Base-by-base conservation (phyloP, 2,329 filamentous ascomycete species). In the Berkeleyomyces rouxiae region DNA sequence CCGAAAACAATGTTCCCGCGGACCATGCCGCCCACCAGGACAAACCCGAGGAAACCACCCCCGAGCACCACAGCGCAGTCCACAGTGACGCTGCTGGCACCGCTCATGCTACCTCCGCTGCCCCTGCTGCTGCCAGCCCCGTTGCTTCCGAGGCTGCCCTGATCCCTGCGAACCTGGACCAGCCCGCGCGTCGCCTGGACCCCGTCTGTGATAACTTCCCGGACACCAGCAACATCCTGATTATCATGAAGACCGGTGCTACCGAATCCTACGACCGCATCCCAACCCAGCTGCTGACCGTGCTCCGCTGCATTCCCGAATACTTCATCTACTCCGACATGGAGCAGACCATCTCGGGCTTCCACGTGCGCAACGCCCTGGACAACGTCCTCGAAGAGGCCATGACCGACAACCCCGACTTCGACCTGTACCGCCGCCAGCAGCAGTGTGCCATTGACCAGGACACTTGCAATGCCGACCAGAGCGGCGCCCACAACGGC, bases 241-340 rank as follows among this genome's bases (percentile, higher is more conserved):
- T 82, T 36, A 70, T 82, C 57, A 76, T 83, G 70, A 82, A 82
- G 71, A 83, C 81, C 3, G 80, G 80, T 43, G 79, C 80, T 2
- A 79, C 78, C 46, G 79, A 82, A 68, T 71, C 78, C 16, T 79
- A 75, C 64, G 72, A 75, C 39, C 77, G 76, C 55, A 69, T 83
- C 2, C 79, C 80, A 1, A 79, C 77, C 3, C 80, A 82, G 67
- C 72, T 82, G 31, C 71, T 80, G 67, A 82, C 80, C 4, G 74
- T 74, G 0, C 72, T 82, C 7, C 74, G 73, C 59, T 82, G 80
- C 66, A 67, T 78, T 7, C 71, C 74, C 58, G 74, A 82, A 59
- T 79, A 77, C 62, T 73, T 82, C 60, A 73, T 84, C 67, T 87
- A 82, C 70, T 79, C 78, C 46, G 82, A 86, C 66, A 73, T 83